Base-by-base conservation (phyloP, 2,329 filamentous ascomycete genomes). In the Aspergillus novoparasiticus region DNA sequence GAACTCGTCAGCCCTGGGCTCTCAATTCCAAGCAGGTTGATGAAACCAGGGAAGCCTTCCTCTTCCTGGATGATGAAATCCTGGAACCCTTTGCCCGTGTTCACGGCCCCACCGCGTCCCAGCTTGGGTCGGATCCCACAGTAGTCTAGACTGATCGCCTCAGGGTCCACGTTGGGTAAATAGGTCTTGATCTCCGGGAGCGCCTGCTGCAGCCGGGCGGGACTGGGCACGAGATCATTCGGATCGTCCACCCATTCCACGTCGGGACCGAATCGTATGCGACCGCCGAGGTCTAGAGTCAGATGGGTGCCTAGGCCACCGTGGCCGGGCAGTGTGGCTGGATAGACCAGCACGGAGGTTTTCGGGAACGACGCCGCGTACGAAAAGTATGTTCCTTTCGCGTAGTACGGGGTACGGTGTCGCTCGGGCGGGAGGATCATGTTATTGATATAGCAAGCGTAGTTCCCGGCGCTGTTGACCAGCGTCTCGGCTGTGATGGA, bases 381-480 rank as follows among this genome's bases (percentile, higher is more conserved):
- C 34, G 90, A 91, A 80, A 96, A 98, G 81, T 99, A 99, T 64
- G 92, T 94, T 0, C 95, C 95, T 81, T 99, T 99, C 63, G 94
- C 94, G 79, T 90, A 98, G 82, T 87, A 91, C 6, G 93, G 85
- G 28, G 78, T 85, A 45, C 82, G 81, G 57, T 87, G 87, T 6
- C 85, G 79, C 0, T 80, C 76, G 0, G 70, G 36, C 0, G 80
- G 69, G 0, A 92, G 83, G 43, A 98, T 86, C 85, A 94, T 89
- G 80, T 98, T 99, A 72, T 90, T 90, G 51, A 98, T 82, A 26
- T 81, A 81, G 58, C 90, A 90, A 23, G 94, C 92, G 65, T 86
- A 88, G 19, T 97, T 86, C 0, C 95, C 95, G 0, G 94, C 94
- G 1, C 90, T 88, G 79, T 98, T 99, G 72, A 98, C 83, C 12